These are phyloP conservation scores for Comarum palustre DNA, from an alignment of 306 rosid genomes.

Conservation along the genomic window DNA sequence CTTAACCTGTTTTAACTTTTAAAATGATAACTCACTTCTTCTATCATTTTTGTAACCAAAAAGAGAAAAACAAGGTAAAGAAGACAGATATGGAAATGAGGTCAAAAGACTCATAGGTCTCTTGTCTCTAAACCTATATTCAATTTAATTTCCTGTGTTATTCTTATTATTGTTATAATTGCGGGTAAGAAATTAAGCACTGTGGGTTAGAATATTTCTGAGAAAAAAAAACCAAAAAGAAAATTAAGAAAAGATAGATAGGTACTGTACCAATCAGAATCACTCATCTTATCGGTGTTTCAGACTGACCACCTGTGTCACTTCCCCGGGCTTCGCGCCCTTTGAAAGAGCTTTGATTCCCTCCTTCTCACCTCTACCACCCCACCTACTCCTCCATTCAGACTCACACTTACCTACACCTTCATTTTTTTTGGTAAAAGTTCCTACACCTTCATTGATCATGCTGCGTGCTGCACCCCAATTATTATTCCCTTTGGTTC, in stretches of 20 bases:
- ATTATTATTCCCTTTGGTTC: neutral
- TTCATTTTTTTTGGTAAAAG: too few relatives aligned
- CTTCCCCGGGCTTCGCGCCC: conserved; percentile 40
- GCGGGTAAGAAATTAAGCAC: neutral
- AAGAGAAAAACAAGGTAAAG: neutral
- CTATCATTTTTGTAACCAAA: too few relatives aligned
- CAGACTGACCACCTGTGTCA: conserved; percentile 55
- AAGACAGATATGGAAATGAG: conserved; percentile 19
- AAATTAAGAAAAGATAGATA: conserved; percentile 1
- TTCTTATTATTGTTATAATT: neutral
- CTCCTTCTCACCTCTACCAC: conserved; percentile 12
- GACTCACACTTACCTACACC: neutral
- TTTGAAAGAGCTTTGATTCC: conserved; percentile 13
- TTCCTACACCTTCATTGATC: neutral
- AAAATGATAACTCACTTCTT: too few relatives aligned
- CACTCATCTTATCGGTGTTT: conserved; percentile 21
- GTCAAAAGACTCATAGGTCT: too few relatives aligned
- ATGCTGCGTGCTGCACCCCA: neutral
- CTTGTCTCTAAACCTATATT: neutral
- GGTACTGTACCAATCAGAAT: conserved; percentile 20
- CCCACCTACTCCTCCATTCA: neutral
- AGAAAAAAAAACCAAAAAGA: neutral
- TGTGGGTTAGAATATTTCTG: neutral
- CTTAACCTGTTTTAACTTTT: too few relatives aligned
- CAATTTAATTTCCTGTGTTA: neutral